Evolutionary conservation across 176 grass and related monocot species (phyloP).

Genomic region (Rhynchospora pubera): DNA sequence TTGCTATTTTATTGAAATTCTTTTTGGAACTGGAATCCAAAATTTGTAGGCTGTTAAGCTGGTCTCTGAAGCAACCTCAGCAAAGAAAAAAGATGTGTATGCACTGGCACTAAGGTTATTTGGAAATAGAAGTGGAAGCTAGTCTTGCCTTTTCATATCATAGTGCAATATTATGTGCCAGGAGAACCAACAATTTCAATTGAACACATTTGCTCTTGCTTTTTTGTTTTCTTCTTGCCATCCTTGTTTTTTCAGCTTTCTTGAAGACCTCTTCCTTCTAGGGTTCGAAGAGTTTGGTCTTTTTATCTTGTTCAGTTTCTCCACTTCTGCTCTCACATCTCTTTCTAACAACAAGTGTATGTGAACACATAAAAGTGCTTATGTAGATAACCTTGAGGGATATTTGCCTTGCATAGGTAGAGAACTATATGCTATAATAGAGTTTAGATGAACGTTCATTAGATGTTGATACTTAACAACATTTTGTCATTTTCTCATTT

Average conservation of each 20-base stretch:
- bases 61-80: conserved; percentile 62
- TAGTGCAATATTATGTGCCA: background rate
- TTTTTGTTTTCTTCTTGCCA: background rate
- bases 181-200: background rate
- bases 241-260: background rate
- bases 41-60: conserved; percentile 70
- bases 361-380: background rate
- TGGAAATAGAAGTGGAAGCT: conserved; percentile 63
- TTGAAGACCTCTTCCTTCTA: background rate
- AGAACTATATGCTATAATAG: background rate
- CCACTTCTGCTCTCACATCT: background rate
- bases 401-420: background rate
- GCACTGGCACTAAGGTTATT: conserved; percentile 75
- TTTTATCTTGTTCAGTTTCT: no score
- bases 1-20: background rate
- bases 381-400: no score
- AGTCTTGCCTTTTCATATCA: conserved; percentile 17
- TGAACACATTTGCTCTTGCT: background rate
- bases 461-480: background rate
- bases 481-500: background rate
- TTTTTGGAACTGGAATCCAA: background rate
- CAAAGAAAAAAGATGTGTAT: conserved; percentile 97
- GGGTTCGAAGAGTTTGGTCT: background rate
- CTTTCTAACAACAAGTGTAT: background rate
- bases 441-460: background rate